Base-by-base conservation (phyloP, 2,329 filamentous ascomycete genomes). In the Aaosphaeria pasadenensis region DNA sequence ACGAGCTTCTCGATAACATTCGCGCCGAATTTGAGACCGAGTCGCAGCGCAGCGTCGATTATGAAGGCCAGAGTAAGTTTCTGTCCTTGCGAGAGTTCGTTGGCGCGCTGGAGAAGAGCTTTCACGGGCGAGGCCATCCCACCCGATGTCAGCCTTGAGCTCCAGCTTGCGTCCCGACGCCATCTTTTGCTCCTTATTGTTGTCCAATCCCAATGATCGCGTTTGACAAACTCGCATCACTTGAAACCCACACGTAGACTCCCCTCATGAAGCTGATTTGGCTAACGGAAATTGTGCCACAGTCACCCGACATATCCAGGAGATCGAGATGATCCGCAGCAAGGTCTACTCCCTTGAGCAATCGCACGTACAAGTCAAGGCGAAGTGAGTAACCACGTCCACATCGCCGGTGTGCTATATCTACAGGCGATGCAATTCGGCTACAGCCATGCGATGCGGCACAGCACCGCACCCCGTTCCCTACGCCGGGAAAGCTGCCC, bases 331-430 rank as follows among this genome's bases (percentile, higher is more conserved):
- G 64, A 90, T 99, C 43, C 82, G 91, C 54, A 87, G 91, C 67
- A 96, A 96, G 73, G 89, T 99, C 51, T 96, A 90, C 66, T 84
- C 89, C 60, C 84, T 99, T 71, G 94, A 99, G 71, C 91, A 95
- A 69, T 84, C 86, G 43, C 94, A 97, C 65, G 81, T 92, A 62
- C 84, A 83, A 45, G 84, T 96, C 65, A 97, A 97, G 77, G 81
- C 86, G 72, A 95, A 96, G 92, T 97, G 78, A 69, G 86, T 74
- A 7, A 29, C 9, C 46, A 40, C 39, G 7, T 36, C 33, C 33
- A 24, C 17, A 24, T 24, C 17, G 17, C 17, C 17, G 17, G 17
- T 24, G 17, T 24, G 17, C 17, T 24, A 24, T 24, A 24, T 24
- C 17, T 24, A 24, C 17, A 24, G 17, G 17, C 17, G 3, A 24